Base-by-base conservation (phyloP, 805 yeast genomes). In the Nakazawaea populi region DNA sequence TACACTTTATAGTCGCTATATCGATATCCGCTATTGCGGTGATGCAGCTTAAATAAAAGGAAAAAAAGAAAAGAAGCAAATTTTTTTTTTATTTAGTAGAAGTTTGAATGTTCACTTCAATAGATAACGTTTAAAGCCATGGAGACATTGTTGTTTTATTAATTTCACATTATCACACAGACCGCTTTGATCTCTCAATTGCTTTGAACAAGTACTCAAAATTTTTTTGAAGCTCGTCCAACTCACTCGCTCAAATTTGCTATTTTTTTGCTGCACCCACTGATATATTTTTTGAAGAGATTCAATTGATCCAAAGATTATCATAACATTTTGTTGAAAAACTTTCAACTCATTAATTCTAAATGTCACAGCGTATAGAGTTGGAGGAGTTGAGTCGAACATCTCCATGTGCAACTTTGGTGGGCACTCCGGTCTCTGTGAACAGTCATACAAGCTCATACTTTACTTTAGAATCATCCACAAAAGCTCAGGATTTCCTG, bases 381-480 rank as follows among this genome's bases (percentile, higher is more conserved):
- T 36, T 49, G 30, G 31, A 44, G n/a, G 52, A 49, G 6, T 37
- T 34, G 29, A 32, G 18, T 14, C 32, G 32, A 31, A 18, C 11
- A 3, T 41, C 49, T 9, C 52, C 52, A 14, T 45, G 47, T 10
- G 37, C 49, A 4, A 50, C 52, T 4, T 46, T 50, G 39, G 52
- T 50, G 10, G 52, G 52, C 9, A 45, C 52, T 7, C 52, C 52
- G 3, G n/a, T 47, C 5, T 49, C 52, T 12, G 14, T 41, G 18
- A 41, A 31, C 14, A 24, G 24, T 18, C 42, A 38, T 8, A 12
- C 12, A 6, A 49, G 42, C 9, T 45, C 49, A 4, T 49, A 49
- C 39, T 49, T 49, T 18, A 44, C 41, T 7, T 35, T 46, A 40
- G 46, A 41, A 6, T 10, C 35, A 2, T 48, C 52, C 6, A 27